phyloP scores from a whole-genome alignment of 257 asterid genomes.

The Gardenia jasminoides region DNA sequence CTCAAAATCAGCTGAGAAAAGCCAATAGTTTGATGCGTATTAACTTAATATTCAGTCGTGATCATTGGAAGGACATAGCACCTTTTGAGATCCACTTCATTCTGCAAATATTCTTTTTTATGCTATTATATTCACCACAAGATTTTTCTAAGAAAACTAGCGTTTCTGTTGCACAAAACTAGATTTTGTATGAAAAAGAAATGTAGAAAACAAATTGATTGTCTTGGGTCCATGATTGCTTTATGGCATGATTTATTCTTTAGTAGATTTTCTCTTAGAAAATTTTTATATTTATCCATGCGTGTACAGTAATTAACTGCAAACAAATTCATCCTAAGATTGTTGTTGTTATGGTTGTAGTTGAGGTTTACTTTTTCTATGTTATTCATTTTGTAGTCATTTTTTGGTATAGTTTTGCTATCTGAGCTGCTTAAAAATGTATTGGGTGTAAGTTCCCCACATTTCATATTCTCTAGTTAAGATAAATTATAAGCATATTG shows the following conservation, averaged over 20 bases:
- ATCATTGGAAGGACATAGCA: background rate
- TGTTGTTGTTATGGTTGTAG: too few species aligned
- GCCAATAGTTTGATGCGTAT: constrained; percentile 29
- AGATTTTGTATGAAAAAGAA: background rate
- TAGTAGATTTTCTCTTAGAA: background rate
- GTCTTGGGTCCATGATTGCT: background rate
- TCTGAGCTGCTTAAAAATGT: too few species aligned
- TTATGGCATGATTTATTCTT: background rate
- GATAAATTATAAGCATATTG: too few species aligned
- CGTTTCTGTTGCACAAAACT: background rate
- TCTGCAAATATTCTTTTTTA: background rate
- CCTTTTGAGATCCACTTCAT: background rate
- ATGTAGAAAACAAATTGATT: background rate
- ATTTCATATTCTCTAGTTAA: too few species aligned
- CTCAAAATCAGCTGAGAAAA: constrained; percentile 45
- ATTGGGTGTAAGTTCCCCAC: too few species aligned
- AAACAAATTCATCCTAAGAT: background rate
- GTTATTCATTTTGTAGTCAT: too few species aligned
- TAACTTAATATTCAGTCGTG: background rate
- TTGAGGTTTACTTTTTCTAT: too few species aligned
- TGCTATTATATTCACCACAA: too few species aligned
- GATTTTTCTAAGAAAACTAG: background rate
- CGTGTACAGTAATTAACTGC: too few species aligned
- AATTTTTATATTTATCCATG: background rate
- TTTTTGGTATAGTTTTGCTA: too few species aligned